Percentiles rank a stretch among this genome's conserved stretches.
Evolutionary conservation across 164 flowering plant species (phyloP).

Genomic region (Aristolochia contorta): DNA sequence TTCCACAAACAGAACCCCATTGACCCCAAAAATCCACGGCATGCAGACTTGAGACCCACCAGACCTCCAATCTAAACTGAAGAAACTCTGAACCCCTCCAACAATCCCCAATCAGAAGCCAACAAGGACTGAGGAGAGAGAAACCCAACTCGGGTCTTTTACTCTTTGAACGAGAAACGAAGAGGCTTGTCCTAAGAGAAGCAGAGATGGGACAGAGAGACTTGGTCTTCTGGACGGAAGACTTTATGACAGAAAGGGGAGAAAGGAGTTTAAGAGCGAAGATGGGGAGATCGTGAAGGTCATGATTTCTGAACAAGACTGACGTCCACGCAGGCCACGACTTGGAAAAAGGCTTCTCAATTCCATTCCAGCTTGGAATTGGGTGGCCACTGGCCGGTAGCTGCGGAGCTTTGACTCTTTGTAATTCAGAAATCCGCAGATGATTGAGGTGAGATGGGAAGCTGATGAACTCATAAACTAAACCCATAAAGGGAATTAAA

Average conservation of each 20-base stretch:
- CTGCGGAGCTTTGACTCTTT: no score
- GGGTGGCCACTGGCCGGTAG: constrained; percentile 1
- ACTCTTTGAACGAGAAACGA: background rate
- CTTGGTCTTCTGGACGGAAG: background rate
- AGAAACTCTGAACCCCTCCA: no score
- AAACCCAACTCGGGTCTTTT: background rate
- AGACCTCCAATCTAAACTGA: no score
- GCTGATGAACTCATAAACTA: no score
- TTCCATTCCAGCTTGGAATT: background rate
- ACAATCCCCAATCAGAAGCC: background rate
- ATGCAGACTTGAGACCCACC: no score
- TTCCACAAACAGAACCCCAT: no score
- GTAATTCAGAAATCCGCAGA: no score
- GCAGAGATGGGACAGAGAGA: background rate
- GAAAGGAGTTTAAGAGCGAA: background rate
- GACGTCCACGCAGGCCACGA: background rate
- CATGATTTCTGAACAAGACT: background rate
- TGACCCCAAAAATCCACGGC: no score
- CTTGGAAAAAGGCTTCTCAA: background rate
- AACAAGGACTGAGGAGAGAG: background rate
- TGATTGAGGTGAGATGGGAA: no score
- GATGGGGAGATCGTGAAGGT: constrained; percentile 3
- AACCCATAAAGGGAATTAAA: no score
- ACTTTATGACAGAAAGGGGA: background rate
- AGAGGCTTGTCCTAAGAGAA: background rate